phyloP scores from a whole-genome alignment of 2,329 filamentous ascomycete genomes.

The Paracamarosporium sp. region DNA sequence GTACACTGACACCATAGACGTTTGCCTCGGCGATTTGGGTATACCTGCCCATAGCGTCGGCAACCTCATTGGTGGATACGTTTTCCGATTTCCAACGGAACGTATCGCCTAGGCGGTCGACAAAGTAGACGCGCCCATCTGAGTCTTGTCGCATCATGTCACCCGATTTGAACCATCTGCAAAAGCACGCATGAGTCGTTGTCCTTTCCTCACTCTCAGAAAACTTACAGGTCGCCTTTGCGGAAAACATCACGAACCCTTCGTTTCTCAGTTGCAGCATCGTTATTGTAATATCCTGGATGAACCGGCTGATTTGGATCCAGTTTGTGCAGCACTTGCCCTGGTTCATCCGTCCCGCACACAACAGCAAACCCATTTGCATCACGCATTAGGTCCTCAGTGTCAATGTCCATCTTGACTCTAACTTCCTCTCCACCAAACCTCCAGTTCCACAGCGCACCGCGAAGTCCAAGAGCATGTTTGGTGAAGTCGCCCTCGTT shows the following conservation, averaged over 20 bases:
- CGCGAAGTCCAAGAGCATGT: conserved; percentile 41
- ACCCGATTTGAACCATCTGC: conserved; percentile 47
- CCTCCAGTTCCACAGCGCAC: conserved; percentile 42
- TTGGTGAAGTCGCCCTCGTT: conserved; percentile 44
- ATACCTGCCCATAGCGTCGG: conserved; percentile 49
- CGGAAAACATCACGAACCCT: conserved; percentile 44
- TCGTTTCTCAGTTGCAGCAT: conserved; percentile 35
- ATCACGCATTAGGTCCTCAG: conserved; percentile 45
- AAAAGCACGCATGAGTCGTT: background rate
- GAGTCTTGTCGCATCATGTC: conserved; percentile 46
- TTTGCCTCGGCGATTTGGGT: conserved; percentile 52
- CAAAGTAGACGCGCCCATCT: conserved; percentile 46
- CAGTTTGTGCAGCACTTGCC: conserved; percentile 43
- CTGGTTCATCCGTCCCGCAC: conserved; percentile 40
- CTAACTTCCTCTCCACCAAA: conserved; percentile 36
- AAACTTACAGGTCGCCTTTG: conserved; percentile 46
- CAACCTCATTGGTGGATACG: conserved; percentile 55
- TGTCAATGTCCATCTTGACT: conserved; percentile 48
- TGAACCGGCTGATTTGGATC: conserved; percentile 29
- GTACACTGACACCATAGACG: conserved; percentile 53
- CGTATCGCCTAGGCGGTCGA: conserved; percentile 48
- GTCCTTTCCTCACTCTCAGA: background rate
- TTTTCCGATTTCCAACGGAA: conserved; percentile 55
- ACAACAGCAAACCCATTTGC: conserved; percentile 42
- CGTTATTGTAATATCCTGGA: conserved; percentile 45